Evolutionary conservation across 2,329 filamentous ascomycete species (phyloP).

Genomic region (Epichloe festucae): DNA sequence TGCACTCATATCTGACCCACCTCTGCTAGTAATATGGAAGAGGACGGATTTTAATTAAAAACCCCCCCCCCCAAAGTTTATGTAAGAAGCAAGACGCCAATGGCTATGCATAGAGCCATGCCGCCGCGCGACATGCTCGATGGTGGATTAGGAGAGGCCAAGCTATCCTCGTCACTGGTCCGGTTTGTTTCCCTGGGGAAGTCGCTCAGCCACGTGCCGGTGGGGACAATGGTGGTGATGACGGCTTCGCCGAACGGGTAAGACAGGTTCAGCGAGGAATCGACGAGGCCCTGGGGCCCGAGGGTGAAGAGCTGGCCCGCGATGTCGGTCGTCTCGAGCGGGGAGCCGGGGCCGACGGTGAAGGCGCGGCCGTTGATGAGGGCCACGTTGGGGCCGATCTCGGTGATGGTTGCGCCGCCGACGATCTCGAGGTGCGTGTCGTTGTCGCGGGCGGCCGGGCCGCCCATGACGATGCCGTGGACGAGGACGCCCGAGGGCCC

Average conservation of each 20-base stretch:
- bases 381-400: constrained; percentile 33
- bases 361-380: constrained; percentile 38
- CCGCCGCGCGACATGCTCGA: constrained; percentile 10
- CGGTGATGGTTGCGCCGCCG: constrained; percentile 39
- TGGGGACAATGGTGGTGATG: constrained; percentile 27
- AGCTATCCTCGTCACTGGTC: constrained; percentile 12
- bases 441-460: constrained; percentile 19
- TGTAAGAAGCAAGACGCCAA: constrained; percentile 25
- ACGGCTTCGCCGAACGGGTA: constrained; percentile 33
- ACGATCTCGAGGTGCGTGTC: constrained; percentile 33
- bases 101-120: constrained; percentile 23
- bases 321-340: constrained; percentile 31
- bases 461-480: constrained; percentile 30
- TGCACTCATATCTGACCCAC: too few relatives aligned
- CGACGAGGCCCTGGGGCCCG: constrained; percentile 32
- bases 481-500: constrained; percentile 31
- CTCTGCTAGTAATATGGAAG: too few relatives aligned
- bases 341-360: constrained; percentile 32
- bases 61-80: constrained; percentile 4
- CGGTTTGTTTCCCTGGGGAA: constrained; percentile 16
- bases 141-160: constrained; percentile 3
- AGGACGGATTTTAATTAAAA: too few relatives aligned
- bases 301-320: constrained; percentile 38
- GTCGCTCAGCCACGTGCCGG: constrained; percentile 12
- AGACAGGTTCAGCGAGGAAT: constrained; percentile 31